Conservation (phyloP, 2,329 filamentous ascomycete species). For the Alternaria novae-zelandiae region DNA sequence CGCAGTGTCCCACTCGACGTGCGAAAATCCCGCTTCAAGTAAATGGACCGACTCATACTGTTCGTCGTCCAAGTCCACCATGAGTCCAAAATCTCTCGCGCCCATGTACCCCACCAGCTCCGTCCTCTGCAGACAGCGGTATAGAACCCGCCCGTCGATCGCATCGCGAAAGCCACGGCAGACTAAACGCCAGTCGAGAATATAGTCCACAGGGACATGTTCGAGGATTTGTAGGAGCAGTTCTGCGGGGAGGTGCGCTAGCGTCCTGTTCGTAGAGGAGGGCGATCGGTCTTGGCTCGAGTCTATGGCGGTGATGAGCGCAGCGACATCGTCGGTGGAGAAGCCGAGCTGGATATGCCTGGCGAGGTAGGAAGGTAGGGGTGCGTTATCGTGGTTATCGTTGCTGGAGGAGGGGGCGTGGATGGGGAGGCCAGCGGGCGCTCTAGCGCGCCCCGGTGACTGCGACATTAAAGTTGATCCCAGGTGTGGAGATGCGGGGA, state of each 20-base stretch:
- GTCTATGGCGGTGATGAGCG: conserved; percentile 37
- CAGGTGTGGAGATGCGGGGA: conserved; percentile 4
- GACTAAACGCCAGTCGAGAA: conserved; percentile 38
- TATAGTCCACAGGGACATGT: conserved; percentile 32
- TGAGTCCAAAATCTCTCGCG: neutral
- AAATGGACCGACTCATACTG: conserved; percentile 26
- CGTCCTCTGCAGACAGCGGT: conserved; percentile 26
- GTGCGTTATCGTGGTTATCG: neutral
- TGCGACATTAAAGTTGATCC: conserved; percentile 4
- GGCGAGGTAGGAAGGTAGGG: conserved; percentile 29
- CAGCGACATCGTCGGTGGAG: conserved; percentile 32
- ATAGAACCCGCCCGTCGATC: conserved; percentile 38
- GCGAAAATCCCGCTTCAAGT: conserved; percentile 18
- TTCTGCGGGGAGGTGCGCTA: conserved; percentile 39
- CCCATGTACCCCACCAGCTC: conserved; percentile 34
- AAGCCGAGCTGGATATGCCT: conserved; percentile 34
- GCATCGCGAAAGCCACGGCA: conserved; percentile 40
- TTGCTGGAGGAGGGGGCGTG: neutral
- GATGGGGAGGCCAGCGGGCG: neutral
- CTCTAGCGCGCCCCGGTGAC: neutral
- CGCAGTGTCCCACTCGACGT: neutral
- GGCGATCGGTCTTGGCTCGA: conserved; percentile 28
- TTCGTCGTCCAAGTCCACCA: conserved; percentile 13
- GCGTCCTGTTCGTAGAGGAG: neutral
- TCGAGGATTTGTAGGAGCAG: conserved; percentile 37